These are phyloP conservation scores for Ambrosiella xylebori DNA, from an alignment of 2,329 filamentous ascomycete genomes.

Conservation along the genomic window DNA sequence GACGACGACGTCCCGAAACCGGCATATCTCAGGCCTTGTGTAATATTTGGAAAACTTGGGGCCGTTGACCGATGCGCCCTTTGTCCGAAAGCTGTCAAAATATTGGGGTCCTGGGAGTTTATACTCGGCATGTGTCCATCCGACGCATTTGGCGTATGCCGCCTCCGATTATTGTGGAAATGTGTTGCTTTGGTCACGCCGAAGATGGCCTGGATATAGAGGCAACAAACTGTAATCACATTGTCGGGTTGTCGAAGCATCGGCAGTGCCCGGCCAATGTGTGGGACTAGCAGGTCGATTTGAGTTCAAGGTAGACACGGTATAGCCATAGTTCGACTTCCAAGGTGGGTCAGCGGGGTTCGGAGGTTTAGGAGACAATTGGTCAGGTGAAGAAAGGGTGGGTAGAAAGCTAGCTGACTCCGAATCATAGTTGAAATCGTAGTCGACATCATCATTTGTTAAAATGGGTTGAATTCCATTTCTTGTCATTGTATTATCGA, in stretches of 20 bases:
- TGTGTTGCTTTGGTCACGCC: background rate
- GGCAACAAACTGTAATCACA: background rate
- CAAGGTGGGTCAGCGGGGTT: background rate
- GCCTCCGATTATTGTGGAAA: background rate
- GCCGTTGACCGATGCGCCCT: background rate
- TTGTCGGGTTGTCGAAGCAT: background rate
- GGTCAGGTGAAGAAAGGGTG: constrained; percentile 2
- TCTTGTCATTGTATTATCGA: background rate
- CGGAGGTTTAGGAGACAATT: background rate
- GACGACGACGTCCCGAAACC: background rate
- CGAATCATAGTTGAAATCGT: constrained; percentile 3
- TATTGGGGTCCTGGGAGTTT: background rate
- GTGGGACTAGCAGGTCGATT: background rate
- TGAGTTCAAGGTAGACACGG: background rate
- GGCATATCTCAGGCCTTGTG: background rate
- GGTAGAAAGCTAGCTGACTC: constrained; percentile 9
- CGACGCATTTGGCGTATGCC: background rate
- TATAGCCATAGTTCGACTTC: background rate
- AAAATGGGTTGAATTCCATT: background rate
- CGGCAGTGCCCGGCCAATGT: background rate
- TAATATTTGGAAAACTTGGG: background rate
- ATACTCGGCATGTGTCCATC: background rate
- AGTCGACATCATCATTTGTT: background rate
- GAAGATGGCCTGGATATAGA: background rate
- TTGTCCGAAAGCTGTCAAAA: background rate